A percentile compares a stretch with the other conserved stretches of the same genome.
phyloP scores from a whole-genome alignment of 352 stramenopile species.

The Chrysophaeum taylorii region DNA sequence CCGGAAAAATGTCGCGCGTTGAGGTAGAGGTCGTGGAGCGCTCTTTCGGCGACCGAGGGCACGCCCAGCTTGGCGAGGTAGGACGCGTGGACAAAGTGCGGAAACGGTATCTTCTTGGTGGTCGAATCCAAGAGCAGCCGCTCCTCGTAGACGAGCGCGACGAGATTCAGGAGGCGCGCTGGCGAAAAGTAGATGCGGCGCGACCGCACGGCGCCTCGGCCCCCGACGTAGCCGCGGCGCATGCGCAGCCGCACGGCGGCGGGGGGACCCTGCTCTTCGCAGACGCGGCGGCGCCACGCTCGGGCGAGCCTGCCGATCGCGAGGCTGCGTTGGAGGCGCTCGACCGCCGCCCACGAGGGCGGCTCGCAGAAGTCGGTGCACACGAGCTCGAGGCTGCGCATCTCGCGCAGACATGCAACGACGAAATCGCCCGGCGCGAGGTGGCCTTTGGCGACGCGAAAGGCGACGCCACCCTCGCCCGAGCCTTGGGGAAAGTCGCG shows the following conservation, averaged over 20 bases:
- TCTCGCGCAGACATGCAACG: not conserved
- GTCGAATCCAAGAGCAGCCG: constrained; percentile 11
- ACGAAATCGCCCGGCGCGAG: constrained; percentile 10
- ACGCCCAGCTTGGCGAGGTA: constrained; percentile 16
- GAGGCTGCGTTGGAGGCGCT: constrained; percentile 8
- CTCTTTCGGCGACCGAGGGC: constrained; percentile 18
- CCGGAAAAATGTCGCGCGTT: not conserved
- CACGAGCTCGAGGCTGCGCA: not conserved
- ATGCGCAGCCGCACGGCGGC: constrained; percentile 3
- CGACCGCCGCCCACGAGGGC: constrained; percentile 12
- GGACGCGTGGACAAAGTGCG: constrained; percentile 9
- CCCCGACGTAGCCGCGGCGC: constrained; percentile 18
- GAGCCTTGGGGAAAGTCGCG: constrained; percentile 2
- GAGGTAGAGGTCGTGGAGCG: constrained; percentile 30
- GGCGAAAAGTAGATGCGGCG: constrained; percentile 9
- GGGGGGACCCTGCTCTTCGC: constrained; percentile 2
- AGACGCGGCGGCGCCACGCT: not conserved
- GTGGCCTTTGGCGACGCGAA: not conserved
- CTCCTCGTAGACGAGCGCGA: constrained; percentile 24
- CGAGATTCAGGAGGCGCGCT: not conserved
- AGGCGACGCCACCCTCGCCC: not conserved
- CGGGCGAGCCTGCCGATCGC: not conserved
- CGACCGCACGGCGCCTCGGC: constrained; percentile 3
- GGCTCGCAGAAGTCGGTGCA: not conserved
- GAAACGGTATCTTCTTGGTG: not conserved